Evolutionary conservation across 352 stramenopile species (phyloP).

Genomic region (Peronospora belbahrii): DNA sequence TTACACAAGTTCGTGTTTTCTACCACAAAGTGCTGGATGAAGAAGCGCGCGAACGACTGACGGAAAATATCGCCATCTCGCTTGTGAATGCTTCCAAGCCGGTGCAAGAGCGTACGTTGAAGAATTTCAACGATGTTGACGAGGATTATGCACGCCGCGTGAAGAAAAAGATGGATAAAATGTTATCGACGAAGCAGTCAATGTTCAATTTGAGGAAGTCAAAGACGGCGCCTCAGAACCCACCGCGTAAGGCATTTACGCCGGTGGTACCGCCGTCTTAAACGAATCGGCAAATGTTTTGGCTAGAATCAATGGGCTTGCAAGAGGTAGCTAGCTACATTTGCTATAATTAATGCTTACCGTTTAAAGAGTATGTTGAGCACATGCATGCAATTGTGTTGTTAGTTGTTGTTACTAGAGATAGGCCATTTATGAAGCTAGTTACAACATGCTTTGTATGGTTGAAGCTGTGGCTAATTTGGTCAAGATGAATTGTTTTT

Average conservation of each 20-base stretch:
- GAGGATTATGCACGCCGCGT: conserved; percentile 27
- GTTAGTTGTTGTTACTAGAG: too few species aligned
- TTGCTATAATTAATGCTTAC: too few species aligned
- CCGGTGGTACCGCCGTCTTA: conserved; percentile 21
- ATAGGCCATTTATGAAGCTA: too few species aligned
- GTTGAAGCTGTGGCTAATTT: too few species aligned
- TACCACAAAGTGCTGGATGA: conserved; percentile 60
- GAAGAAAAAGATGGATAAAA: conserved; percentile 32
- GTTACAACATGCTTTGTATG: too few species aligned
- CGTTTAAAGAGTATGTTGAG: too few species aligned
- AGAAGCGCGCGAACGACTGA: conserved; percentile 48
- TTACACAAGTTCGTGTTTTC: conserved; percentile 57
- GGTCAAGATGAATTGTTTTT: too few species aligned
- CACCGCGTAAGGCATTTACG: conserved; percentile 26
- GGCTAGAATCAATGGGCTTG: too few species aligned
- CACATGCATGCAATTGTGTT: too few species aligned
- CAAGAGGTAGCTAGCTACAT: too few species aligned
- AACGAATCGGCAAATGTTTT: too few species aligned
- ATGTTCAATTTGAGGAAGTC: conserved; percentile 23
- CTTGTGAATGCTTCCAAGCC: conserved; percentile 35
- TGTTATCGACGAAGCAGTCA: conserved; percentile 18
- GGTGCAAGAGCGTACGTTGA: conserved; percentile 25
- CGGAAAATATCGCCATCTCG: conserved; percentile 66
- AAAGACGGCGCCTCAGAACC: conserved; percentile 23
- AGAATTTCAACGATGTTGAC: conserved; percentile 30